phyloP scores from a whole-genome alignment of 2,329 filamentous ascomycete species.

The Acrocalymma vagum region DNA sequence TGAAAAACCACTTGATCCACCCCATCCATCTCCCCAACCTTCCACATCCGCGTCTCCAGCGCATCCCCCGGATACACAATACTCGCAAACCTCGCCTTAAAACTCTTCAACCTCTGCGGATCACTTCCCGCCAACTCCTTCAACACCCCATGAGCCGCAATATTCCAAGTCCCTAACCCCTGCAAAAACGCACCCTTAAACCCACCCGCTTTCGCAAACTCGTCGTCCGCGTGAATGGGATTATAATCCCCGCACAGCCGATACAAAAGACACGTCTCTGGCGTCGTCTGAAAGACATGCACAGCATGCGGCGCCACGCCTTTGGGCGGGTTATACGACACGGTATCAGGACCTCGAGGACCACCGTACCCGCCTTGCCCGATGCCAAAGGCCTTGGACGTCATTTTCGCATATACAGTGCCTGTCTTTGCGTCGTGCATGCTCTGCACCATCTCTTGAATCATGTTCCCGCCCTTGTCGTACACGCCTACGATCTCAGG shows the following conservation, averaged over 20 bases:
- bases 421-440: constrained; percentile 52
- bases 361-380: constrained; percentile 58
- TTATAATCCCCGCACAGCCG: constrained; percentile 60
- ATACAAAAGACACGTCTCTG: constrained; percentile 53
- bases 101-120: constrained; percentile 51
- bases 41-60: constrained; percentile 55
- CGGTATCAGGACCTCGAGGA: constrained; percentile 51
- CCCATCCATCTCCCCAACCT: constrained; percentile 40
- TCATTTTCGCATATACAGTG: constrained; percentile 50
- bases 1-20: constrained; percentile 51
- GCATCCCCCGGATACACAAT: constrained; percentile 59
- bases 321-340: constrained; percentile 40
- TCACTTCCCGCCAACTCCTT: constrained; percentile 52
- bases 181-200: constrained; percentile 59
- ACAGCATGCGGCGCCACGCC: constrained; percentile 49
- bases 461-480: constrained; percentile 54
- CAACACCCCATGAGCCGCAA: constrained; percentile 55
- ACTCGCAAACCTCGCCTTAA: constrained; percentile 56
- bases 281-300: constrained; percentile 48
- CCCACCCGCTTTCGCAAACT: constrained; percentile 52
- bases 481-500: constrained; percentile 55
- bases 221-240: constrained; percentile 57
- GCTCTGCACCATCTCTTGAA: constrained; percentile 52
- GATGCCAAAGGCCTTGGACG: constrained; percentile 53
- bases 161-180: constrained; percentile 59